These are phyloP conservation scores for Mucor circinelloides DNA, from an alignment of 371 early-diverging fungal genomes.

Conservation along the genomic window DNA sequence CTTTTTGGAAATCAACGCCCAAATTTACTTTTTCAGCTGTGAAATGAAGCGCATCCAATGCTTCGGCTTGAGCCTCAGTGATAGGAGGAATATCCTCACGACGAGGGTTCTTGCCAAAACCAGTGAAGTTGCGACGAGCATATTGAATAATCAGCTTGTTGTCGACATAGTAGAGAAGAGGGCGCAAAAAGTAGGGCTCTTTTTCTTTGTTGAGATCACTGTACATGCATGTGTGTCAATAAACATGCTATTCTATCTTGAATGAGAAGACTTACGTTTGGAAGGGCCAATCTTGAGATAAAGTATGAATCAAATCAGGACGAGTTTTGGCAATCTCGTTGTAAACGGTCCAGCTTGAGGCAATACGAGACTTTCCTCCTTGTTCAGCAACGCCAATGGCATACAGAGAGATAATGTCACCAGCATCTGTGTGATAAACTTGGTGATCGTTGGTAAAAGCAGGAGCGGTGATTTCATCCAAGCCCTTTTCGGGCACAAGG, in stretches of 20 bases:
- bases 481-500: slow-evolving; percentile 22
- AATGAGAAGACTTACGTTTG: slow-evolving; percentile 20
- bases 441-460: slow-evolving; percentile 37
- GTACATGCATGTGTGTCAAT: background rate
- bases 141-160: slow-evolving; percentile 35
- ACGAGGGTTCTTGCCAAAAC: slow-evolving; percentile 32
- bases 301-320: slow-evolving; percentile 34
- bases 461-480: slow-evolving; percentile 29
- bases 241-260: background rate
- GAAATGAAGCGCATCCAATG: slow-evolving; percentile 31
- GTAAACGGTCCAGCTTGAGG: slow-evolving; percentile 40
- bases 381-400: slow-evolving; percentile 34
- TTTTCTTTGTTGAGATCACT: slow-evolving; percentile 21
- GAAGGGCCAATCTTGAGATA: slow-evolving; percentile 31
- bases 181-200: slow-evolving; percentile 15
- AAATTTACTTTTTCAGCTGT: slow-evolving; percentile 30
- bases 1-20: slow-evolving; percentile 30
- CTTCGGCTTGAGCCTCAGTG: slow-evolving; percentile 36
- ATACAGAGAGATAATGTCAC: slow-evolving; percentile 37
- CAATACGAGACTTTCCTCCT: slow-evolving; percentile 35
- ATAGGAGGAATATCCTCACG: slow-evolving; percentile 36
- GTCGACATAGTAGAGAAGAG: slow-evolving; percentile 29
- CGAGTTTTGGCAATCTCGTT: slow-evolving; percentile 31
- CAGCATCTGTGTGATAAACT: slow-evolving; percentile 36
- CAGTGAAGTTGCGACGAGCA: slow-evolving; percentile 33